Evolutionary conservation across 2,329 filamentous ascomycete species (phyloP), one percentile per base, ranked within the genome.

Genomic region (Xylaria arbuscula): DNA sequence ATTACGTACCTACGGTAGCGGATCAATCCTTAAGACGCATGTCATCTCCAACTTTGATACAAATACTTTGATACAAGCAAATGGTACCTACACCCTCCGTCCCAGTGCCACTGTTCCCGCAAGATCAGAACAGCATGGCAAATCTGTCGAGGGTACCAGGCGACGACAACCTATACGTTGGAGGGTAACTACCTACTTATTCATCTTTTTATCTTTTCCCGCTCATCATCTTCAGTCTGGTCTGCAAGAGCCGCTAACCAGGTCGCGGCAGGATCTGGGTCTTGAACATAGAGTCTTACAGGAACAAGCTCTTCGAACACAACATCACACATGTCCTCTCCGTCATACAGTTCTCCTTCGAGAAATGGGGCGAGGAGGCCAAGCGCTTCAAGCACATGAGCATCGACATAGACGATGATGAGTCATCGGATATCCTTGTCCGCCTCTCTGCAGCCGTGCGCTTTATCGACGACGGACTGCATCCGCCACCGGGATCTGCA

Each of bases 291-390:
- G 71, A 75, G 70, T 89, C 90, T 68, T 90, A 92, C 69, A 90
- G 90, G 69, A 86, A 90, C 62, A 86, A 90, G 42, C 85, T 98
- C 57, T 82, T 87, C 72, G 87, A 91, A 71, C 88, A 89, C 72
- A 89, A 90, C 72, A 93, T 99, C 78, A 97, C 94, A 2, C 94
- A 98, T 81, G 88, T 98, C 36, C 85, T 98, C n/a, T 97, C 94
- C 4, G 92, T 96, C 67, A 81, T 88, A 75, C 83, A 85, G 67
- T 81, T 78, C 71, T 78, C 78, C 2, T 80, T 86, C 45, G 82
- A 85, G 75, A 63, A 75, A 59, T 77, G 75, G 72, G 76, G 74
- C 76, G 79, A 84, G 19, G 83, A 84, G 70, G 85, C 83, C 76
- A 84, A 87, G 71, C 83, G 86, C 50, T 93, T 90, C 78, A 82